Percentiles rank a stretch among this genome's conserved stretches.
These are phyloP conservation scores for Nephelium lappaceum DNA, from an alignment of 345 rosid species.

Conservation along the genomic window DNA sequence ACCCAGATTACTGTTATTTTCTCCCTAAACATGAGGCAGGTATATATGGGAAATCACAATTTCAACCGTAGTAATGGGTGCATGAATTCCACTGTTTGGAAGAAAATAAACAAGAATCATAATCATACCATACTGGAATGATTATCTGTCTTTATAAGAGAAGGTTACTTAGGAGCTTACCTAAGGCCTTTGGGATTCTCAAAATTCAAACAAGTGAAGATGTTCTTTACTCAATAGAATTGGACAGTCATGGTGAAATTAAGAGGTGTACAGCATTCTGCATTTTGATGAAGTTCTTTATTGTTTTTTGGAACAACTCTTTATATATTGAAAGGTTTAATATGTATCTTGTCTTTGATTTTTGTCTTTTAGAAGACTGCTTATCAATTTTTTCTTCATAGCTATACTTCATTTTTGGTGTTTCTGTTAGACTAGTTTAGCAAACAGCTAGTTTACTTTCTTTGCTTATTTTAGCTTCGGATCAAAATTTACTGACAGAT, in stretches of 20 bases:
- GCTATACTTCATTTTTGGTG: no score
- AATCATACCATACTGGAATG: not conserved
- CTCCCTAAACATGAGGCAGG: conserved; percentile 66
- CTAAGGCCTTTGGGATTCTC: not conserved
- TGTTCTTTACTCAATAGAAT: not conserved
- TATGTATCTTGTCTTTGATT: no score
- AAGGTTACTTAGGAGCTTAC: not conserved
- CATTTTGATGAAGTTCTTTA: no score
- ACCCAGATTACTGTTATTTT: conserved; percentile 53
- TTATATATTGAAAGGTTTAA: no score
- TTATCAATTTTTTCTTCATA: no score
- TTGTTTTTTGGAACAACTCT: no score
- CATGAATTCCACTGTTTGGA: conserved; percentile 51
- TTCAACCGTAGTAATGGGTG: conserved; percentile 49
- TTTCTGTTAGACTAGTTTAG: no score
- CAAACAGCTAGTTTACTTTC: no score
- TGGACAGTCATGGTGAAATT: not conserved
- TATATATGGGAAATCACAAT: conserved; percentile 61
- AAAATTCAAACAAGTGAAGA: not conserved
- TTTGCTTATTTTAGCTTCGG: not conserved
- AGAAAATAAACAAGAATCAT: not conserved
- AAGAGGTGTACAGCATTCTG: not conserved
- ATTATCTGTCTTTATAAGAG: not conserved
- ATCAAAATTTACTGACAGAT: not conserved
- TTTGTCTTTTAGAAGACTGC: no score